These are phyloP conservation scores for Hypseocharis bilobata DNA, from an alignment of 441 rosid species.

Conservation along the genomic window DNA sequence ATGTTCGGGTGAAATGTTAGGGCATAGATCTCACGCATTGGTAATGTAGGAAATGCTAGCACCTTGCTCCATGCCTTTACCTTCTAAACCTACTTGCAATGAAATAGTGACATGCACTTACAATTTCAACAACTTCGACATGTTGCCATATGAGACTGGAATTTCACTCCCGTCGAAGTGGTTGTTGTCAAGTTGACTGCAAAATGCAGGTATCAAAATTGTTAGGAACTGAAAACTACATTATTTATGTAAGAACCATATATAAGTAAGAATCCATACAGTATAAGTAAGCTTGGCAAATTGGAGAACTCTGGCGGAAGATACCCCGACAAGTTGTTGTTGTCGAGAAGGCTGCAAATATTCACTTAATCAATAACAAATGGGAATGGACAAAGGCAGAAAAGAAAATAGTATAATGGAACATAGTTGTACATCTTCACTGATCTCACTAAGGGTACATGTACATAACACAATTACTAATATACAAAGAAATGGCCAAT, in stretches of 20 bases:
- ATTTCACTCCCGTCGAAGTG: slow-evolving; percentile 61
- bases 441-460: slow-evolving; percentile 7
- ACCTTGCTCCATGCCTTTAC: background rate
- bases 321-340: slow-evolving; percentile 71
- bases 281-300: slow-evolving; percentile 59
- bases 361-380: slow-evolving; percentile 15
- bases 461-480: slow-evolving; percentile 4
- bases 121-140: slow-evolving; percentile 78
- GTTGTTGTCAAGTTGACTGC: slow-evolving; percentile 92
- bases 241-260: background rate
- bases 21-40: background rate
- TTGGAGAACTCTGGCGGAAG: slow-evolving; percentile 74
- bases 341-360: slow-evolving; percentile 75
- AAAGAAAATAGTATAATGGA: slow-evolving; percentile 9
- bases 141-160: slow-evolving; percentile 60
- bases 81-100: slow-evolving; percentile 20
- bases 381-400: slow-evolving; percentile 1
- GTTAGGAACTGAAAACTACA: slow-evolving; percentile 7
- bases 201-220: slow-evolving; percentile 13
- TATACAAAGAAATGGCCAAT: slow-evolving; percentile 17
- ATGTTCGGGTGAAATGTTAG: background rate
- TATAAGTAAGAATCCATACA: slow-evolving; percentile 46
- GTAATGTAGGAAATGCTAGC: background rate
- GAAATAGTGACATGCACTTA: slow-evolving; percentile 38
- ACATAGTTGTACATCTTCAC: slow-evolving; percentile 3